Percentiles rank a stretch among this genome's conserved stretches.
Conservation (phyloP, 345 rosid species). For the Salix udensis region DNA sequence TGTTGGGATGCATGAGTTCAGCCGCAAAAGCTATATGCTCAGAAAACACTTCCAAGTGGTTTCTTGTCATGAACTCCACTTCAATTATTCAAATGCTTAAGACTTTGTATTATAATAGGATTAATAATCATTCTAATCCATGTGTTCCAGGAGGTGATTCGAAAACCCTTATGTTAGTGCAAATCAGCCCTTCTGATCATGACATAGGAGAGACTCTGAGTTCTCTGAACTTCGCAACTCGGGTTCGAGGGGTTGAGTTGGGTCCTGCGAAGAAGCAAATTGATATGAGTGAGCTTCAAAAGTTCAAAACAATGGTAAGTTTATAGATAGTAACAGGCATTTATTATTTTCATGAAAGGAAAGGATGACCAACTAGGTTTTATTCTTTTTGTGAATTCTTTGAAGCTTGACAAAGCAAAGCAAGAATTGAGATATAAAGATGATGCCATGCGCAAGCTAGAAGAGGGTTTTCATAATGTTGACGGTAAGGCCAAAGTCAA, state of each 20-base stretch:
- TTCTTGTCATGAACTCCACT: background rate
- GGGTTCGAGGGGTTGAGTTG: conserved; percentile 36
- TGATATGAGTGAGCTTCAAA: conserved; percentile 39
- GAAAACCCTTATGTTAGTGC: conserved; percentile 45
- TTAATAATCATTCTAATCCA: background rate
- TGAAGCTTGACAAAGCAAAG: conserved; percentile 41
- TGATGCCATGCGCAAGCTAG: conserved; percentile 29
- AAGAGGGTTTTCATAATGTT: conserved; percentile 31
- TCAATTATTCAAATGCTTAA: background rate
- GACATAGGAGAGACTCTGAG: conserved; percentile 43
- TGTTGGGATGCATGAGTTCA: too few relatives aligned
- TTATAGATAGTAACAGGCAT: background rate
- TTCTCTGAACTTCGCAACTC: conserved; percentile 48
- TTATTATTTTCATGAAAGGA: background rate
- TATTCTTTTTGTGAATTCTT: background rate
- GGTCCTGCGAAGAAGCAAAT: conserved; percentile 41
- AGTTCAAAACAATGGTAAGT: conserved; percentile 36
- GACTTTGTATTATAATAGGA: background rate
- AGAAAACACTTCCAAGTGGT: too few relatives aligned
- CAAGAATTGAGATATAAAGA: conserved; percentile 42
- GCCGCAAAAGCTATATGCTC: too few relatives aligned
- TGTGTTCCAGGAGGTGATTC: conserved; percentile 41
- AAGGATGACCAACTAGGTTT: background rate
- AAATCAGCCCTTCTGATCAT: conserved; percentile 42
- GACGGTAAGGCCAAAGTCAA: conserved; percentile 35